Base-by-base conservation (phyloP, 163 green algal species). In the Chloroidium sp. region DNA sequence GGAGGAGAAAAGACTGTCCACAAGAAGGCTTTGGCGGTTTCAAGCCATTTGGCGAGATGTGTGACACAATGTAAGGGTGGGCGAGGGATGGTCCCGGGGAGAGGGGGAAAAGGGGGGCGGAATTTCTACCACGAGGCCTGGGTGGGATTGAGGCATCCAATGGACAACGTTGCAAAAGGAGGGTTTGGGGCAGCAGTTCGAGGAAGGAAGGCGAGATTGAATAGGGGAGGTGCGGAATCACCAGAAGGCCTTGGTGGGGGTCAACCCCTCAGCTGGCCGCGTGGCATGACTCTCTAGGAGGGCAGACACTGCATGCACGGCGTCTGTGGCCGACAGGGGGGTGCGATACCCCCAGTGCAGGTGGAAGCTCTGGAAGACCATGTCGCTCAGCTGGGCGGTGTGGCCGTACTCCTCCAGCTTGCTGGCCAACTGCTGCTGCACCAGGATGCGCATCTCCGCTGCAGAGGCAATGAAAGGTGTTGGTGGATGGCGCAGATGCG, bases 221-320 rank as follows among this genome's bases (percentile, higher is more conserved):
- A 36, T 36, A 36, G 36, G 36, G 36, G 36, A 36, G 36, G 36
- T 36, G 36, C 36, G 36, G 36, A 36, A 36, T 36, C 79, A 86
- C 83, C 83, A 86, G 79, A 86, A 82, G 76, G 64, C 59, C 36
- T 86, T 82, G 72, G 77, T 74, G 61, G 79, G 8, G 68, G 75
- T n/a, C 1, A 83, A 78, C 8, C 76, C 12, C 8, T 62, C 78
- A 1, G 14, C 59, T 69, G 69, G 59, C 76, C 69, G 13, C 76
- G 78, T 72, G 64, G 6, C 64, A 10, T 72, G 64, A 10, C 64
- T 76, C 77, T 92, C 85, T 12, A 92, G 86, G 59, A 91, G 83
- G 4, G 89, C 89, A 3, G 87, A 88, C 58, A 84, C 83, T 2
- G 89, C 86, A n/a, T 87, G 80, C 76, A 91, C 89, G 59, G 82